These are phyloP conservation scores for Astragalus glycyphyllos DNA, from an alignment of 306 rosid genomes.

Conservation along the genomic window DNA sequence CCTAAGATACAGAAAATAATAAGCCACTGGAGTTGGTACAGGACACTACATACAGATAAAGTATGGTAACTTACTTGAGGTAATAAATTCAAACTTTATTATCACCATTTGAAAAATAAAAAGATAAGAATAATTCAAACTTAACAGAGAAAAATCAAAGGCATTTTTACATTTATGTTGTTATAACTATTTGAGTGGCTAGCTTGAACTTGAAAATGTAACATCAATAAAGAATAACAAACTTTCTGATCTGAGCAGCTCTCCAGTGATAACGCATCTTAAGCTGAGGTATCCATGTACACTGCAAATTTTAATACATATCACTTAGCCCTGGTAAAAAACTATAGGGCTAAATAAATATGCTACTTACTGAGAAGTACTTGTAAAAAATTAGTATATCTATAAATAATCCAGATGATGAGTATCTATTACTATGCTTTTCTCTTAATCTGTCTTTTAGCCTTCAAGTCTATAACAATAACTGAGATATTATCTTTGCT, in stretches of 20 bases:
- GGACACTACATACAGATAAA: neutral
- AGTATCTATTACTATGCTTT: constrained; percentile 35
- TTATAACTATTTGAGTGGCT: neutral
- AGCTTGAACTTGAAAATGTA: constrained; percentile 26
- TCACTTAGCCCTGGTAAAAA: constrained; percentile 52
- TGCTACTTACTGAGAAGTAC: constrained; percentile 35
- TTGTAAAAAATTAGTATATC: constrained; percentile 34
- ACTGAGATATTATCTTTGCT: constrained; percentile 83
- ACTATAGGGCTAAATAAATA: constrained; percentile 46
- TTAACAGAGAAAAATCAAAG: constrained; percentile 5
- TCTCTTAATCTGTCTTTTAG: constrained; percentile 66
- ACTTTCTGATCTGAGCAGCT: constrained; percentile 17
- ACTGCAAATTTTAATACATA: constrained; percentile 37
- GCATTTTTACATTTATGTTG: constrained; percentile 29
- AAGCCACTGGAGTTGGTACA: neutral
- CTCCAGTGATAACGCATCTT: constrained; percentile 29
- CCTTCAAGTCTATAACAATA: constrained; percentile 77
- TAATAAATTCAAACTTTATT: neutral
- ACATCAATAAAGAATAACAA: constrained; percentile 16
- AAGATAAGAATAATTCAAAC: constrained; percentile 24
- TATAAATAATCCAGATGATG: constrained; percentile 36
- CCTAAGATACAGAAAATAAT: neutral
- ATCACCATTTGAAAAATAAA: neutral
- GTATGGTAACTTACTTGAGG: neutral
- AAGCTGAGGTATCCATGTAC: constrained; percentile 22